phyloP scores from a whole-genome alignment of 257 asterid genomes.

The Salvia splendens region DNA sequence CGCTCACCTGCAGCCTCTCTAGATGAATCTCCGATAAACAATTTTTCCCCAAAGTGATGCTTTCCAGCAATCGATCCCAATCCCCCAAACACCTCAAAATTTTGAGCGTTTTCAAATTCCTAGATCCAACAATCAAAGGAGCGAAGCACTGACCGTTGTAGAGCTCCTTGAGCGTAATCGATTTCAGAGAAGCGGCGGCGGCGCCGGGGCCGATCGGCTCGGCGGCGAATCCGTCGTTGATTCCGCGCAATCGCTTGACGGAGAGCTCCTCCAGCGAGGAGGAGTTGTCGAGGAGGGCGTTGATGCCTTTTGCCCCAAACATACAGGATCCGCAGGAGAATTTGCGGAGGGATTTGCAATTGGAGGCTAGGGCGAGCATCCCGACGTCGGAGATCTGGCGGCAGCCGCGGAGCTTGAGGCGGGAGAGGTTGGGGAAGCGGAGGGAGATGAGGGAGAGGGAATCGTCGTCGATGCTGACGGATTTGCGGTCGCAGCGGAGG shows the following conservation, averaged over 20 bases:
- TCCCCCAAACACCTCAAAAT: conserved; percentile 74
- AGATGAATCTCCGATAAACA: conserved; percentile 70
- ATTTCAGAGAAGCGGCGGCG: conserved; percentile 57
- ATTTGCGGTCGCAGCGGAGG: conserved; percentile 73
- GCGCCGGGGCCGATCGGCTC: conserved; percentile 74
- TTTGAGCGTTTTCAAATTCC: conserved; percentile 60
- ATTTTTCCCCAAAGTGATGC: conserved; percentile 35
- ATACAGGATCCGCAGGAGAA: conserved; percentile 76
- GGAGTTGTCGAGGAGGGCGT: conserved; percentile 66
- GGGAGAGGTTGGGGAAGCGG: conserved; percentile 58
- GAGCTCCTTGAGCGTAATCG: conserved; percentile 72
- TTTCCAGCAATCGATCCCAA: conserved; percentile 73
- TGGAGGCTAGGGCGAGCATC: conserved; percentile 55
- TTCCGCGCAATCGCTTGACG: conserved; percentile 73
- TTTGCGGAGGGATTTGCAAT: conserved; percentile 64
- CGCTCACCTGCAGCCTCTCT: conserved; percentile 80
- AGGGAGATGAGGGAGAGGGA: conserved; percentile 52
- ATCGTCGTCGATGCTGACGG: conserved; percentile 61
- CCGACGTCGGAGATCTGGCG: conserved; percentile 71
- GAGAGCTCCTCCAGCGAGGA: conserved; percentile 69
- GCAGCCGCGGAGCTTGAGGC: conserved; percentile 81
- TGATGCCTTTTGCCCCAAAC: conserved; percentile 87
- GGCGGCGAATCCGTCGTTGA: conserved; percentile 53
- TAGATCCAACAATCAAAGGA: conserved; percentile 63
- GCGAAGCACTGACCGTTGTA: conserved; percentile 75